Evolutionary conservation across 306 rosid species (phyloP).

Genomic region (Medicago lupulina): DNA sequence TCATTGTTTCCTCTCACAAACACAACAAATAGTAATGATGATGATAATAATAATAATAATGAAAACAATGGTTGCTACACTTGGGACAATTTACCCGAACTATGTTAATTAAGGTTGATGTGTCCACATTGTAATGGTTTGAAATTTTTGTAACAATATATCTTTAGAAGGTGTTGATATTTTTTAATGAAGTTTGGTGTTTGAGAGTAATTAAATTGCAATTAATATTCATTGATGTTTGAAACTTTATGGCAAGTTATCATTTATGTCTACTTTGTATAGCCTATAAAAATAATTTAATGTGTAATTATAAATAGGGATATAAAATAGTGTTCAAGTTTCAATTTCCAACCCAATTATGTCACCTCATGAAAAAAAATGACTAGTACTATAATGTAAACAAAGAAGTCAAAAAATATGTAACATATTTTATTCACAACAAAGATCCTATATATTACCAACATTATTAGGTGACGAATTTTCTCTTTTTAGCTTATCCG

Average conservation of each 20-base stretch:
- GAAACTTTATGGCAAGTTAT: neutral
- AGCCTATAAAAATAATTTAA: neutral
- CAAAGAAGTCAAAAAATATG: too few relatives aligned
- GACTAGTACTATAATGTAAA: too few relatives aligned
- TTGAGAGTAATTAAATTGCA: neutral
- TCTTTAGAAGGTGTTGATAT: constrained; percentile 12
- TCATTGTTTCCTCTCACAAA: constrained; percentile 66
- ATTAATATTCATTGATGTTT: neutral
- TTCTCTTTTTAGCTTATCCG: too few relatives aligned
- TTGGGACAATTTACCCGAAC: constrained; percentile 80
- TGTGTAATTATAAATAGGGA: too few relatives aligned
- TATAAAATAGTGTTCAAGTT: too few relatives aligned
- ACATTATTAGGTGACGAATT: too few relatives aligned
- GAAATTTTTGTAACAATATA: constrained; percentile 25
- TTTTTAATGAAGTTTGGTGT: constrained; percentile 17
- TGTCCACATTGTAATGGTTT: neutral
- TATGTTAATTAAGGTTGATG: constrained; percentile 60
- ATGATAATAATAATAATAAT: constrained; percentile 41
- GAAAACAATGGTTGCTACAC: constrained; percentile 52
- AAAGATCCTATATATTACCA: too few relatives aligned
- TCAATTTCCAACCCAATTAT: too few relatives aligned
- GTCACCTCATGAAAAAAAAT: too few relatives aligned
- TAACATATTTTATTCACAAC: too few relatives aligned
- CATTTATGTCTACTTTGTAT: neutral
- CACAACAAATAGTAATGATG: constrained; percentile 33